Conservation (phyloP, 345 rosid genomes). For the Rubroshorea leprosula region DNA sequence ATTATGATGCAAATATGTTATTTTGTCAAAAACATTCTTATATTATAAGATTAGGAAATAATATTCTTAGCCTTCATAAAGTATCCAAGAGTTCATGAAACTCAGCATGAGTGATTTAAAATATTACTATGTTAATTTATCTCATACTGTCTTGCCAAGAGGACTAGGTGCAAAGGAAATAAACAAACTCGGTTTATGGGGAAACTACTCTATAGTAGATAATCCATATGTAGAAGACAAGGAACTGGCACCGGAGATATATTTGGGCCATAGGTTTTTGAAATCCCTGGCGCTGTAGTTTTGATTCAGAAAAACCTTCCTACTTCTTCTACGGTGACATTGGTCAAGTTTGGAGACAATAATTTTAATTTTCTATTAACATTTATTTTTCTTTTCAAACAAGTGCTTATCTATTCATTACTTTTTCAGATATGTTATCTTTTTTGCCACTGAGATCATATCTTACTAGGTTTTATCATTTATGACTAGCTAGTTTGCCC, state of each 20-base stretch:
- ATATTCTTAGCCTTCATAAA: too few relatives aligned
- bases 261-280: constrained; percentile 54
- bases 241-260: constrained; percentile 40
- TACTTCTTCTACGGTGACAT: constrained; percentile 48
- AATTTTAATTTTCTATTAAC: background rate
- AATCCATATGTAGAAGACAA: constrained; percentile 40
- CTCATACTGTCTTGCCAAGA: background rate
- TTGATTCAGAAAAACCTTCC: constrained; percentile 46
- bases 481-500: too few relatives aligned
- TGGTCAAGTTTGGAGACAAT: constrained; percentile 36
- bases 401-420: too few relatives aligned
- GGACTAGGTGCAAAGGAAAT: constrained; percentile 26
- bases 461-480: too few relatives aligned
- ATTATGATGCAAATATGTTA: too few relatives aligned
- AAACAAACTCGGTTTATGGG: constrained; percentile 35
- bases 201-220: constrained; percentile 48
- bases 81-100: too few relatives aligned
- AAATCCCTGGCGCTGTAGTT: constrained; percentile 61
- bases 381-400: too few relatives aligned
- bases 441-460: too few relatives aligned
- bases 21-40: too few relatives aligned
- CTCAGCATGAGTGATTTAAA: too few relatives aligned
- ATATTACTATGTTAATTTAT: background rate
- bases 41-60: too few relatives aligned
- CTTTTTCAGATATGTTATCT: too few relatives aligned